Percentiles rank a stretch among this genome's conserved stretches.
Evolutionary conservation across 768 basidiomycete species (phyloP).

Genomic region (Paxillus involutus): DNA sequence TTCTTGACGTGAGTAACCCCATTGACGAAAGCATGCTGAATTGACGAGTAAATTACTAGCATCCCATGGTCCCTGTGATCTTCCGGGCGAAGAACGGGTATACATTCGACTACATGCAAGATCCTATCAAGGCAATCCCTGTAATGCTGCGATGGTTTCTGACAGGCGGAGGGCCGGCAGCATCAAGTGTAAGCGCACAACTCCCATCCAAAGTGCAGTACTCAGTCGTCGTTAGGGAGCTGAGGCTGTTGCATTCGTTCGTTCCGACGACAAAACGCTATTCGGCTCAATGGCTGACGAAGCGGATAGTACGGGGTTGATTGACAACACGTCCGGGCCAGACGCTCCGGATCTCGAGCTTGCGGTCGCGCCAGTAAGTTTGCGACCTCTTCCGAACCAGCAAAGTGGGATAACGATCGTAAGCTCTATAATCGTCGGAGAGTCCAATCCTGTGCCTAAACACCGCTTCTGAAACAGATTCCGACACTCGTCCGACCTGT

Average conservation of each 20-base stretch:
- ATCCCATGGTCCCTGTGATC: neutral
- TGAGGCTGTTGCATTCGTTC: conserved; percentile 18
- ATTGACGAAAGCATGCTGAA: neutral
- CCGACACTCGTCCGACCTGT: neutral
- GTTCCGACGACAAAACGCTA: conserved; percentile 13
- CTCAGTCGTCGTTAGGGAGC: conserved; percentile 5
- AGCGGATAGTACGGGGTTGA: neutral
- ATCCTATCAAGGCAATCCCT: neutral
- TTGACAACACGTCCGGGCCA: conserved; percentile 8
- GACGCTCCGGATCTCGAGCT: conserved; percentile 11
- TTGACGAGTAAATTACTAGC: neutral
- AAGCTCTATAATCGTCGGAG: neutral
- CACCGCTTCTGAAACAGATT: neutral
- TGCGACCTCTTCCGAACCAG: neutral
- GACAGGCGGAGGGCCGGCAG: conserved; percentile 41
- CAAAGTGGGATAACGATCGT: neutral
- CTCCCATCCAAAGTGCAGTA: neutral
- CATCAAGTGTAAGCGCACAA: conserved; percentile 42
- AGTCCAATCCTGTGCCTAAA: neutral
- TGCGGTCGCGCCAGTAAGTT: neutral
- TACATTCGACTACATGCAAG: conserved; percentile 2
- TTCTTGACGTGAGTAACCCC: conserved; percentile 45
- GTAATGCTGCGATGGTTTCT: conserved; percentile 3
- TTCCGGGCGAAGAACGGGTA: neutral
- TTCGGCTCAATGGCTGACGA: conserved; percentile 5